phyloP scores from a whole-genome alignment of 805 yeast genomes.

The Candida parachauliodes region DNA sequence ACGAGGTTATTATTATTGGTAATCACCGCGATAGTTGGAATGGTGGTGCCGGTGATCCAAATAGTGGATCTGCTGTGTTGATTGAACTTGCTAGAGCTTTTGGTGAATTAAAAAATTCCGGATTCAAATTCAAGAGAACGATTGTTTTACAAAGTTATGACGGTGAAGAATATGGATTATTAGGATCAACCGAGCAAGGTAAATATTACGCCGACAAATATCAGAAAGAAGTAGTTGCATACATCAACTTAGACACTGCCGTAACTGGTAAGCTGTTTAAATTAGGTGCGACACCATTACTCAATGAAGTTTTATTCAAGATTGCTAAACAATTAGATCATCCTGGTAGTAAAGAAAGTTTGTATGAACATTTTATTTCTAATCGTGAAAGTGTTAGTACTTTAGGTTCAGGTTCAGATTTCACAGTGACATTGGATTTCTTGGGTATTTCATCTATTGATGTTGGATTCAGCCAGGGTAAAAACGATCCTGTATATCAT shows the following conservation, averaged over 20 bases:
- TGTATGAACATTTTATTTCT: constrained; percentile 47
- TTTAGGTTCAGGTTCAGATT: constrained; percentile 53
- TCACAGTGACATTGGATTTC: constrained; percentile 59
- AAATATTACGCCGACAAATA: constrained; percentile 42
- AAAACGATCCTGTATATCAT: constrained; percentile 51
- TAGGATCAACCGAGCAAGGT: constrained; percentile 57
- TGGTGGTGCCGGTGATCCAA: constrained; percentile 48
- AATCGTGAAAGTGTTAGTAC: constrained; percentile 32
- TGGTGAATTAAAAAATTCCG: constrained; percentile 32
- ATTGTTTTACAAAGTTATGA: constrained; percentile 39
- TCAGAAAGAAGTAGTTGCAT: constrained; percentile 44
- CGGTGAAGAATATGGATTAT: constrained; percentile 48
- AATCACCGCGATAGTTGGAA: constrained; percentile 48
- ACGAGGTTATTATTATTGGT: constrained; percentile 41
- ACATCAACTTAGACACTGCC: constrained; percentile 50
- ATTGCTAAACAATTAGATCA: constrained; percentile 47
- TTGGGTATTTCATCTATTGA: constrained; percentile 64
- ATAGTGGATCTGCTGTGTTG: constrained; percentile 42
- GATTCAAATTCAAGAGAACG: constrained; percentile 36
- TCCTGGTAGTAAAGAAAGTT: constrained; percentile 35
- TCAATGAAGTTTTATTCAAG: constrained; percentile 41
- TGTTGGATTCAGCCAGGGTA: constrained; percentile 34
- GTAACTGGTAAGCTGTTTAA: constrained; percentile 49
- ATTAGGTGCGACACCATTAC: constrained; percentile 54
- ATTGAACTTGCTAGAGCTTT: constrained; percentile 42